Evolutionary conservation across 345 rosid genomes (phyloP).

Genomic region (Aegle marmelos): DNA sequence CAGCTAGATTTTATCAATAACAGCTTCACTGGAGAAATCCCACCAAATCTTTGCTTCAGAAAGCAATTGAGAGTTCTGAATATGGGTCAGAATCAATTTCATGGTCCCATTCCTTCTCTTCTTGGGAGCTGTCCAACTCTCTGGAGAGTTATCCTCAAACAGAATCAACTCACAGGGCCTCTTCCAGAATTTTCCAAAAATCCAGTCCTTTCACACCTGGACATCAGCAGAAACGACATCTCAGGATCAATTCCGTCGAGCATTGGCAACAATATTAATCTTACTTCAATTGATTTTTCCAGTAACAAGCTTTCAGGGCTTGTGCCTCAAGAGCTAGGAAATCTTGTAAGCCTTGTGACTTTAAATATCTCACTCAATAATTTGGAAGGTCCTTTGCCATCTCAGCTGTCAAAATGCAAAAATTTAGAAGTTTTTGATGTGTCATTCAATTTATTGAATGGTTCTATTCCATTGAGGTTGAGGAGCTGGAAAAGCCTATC

Average conservation of each 20-base stretch:
- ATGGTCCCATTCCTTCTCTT: constrained; percentile 56
- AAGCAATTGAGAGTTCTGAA: constrained; percentile 44
- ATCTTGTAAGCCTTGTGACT: constrained; percentile 36
- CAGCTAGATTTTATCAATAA: constrained; percentile 63
- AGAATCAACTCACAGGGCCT: constrained; percentile 49
- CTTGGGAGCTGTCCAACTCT: constrained; percentile 56
- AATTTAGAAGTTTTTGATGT: constrained; percentile 47
- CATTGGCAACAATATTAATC: constrained; percentile 46
- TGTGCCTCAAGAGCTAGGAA: constrained; percentile 57
- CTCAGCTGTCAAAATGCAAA: constrained; percentile 51
- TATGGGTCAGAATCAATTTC: constrained; percentile 58
- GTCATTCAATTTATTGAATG: constrained; percentile 59
- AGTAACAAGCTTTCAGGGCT: constrained; percentile 53
- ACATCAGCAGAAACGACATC: constrained; percentile 55
- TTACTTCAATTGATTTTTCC: constrained; percentile 53
- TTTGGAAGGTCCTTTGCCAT: constrained; percentile 58
- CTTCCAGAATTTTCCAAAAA: constrained; percentile 59
- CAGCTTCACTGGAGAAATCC: constrained; percentile 60
- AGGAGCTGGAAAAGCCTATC: constrained; percentile 48
- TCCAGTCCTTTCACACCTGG: constrained; percentile 41
- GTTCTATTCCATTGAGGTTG: constrained; percentile 49
- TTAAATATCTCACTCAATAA: constrained; percentile 60
- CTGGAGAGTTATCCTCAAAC: constrained; percentile 54
- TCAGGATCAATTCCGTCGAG: constrained; percentile 58
- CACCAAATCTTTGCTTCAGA: constrained; percentile 65